Evolutionary conservation across 306 rosid genomes (phyloP).

Genomic region (Castanopsis chinensis): DNA sequence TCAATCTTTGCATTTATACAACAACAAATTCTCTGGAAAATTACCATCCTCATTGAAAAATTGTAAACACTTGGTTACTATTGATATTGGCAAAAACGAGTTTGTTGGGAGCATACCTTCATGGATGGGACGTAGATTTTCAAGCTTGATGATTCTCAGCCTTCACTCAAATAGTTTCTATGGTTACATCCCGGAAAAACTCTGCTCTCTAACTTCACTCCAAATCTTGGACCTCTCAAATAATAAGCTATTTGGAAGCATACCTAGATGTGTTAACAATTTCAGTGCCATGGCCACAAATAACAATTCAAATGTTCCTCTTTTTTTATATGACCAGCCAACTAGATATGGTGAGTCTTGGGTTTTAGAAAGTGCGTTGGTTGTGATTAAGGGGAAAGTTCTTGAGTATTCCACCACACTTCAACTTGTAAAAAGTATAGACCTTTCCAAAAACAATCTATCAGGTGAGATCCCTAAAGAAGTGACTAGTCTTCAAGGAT

Average conservation of each 20-base stretch:
- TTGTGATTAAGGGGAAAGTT: not conserved
- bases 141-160: not conserved
- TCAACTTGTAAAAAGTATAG: too few relatives aligned
- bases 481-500: too few relatives aligned
- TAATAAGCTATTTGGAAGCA: not conserved
- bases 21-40: conserved; percentile 24
- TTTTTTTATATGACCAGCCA: too few relatives aligned
- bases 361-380: too few relatives aligned
- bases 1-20: conserved; percentile 1
- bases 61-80: not conserved
- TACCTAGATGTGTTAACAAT: conserved; percentile 12
- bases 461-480: too few relatives aligned
- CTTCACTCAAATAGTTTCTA: conserved; percentile 13
- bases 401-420: too few relatives aligned
- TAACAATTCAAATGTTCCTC: not conserved
- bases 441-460: too few relatives aligned
- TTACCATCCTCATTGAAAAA: conserved; percentile 2
- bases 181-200: not conserved
- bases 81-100: conserved; percentile 5
- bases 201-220: conserved; percentile 10
- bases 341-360: too few relatives aligned
- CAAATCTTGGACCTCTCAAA: not conserved
- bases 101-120: conserved; percentile 18
- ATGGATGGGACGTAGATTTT: conserved; percentile 2
- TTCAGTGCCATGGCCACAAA: not conserved